Evolutionary conservation across 345 rosid genomes (phyloP).

Genomic region (Sisymbrium irio): DNA sequence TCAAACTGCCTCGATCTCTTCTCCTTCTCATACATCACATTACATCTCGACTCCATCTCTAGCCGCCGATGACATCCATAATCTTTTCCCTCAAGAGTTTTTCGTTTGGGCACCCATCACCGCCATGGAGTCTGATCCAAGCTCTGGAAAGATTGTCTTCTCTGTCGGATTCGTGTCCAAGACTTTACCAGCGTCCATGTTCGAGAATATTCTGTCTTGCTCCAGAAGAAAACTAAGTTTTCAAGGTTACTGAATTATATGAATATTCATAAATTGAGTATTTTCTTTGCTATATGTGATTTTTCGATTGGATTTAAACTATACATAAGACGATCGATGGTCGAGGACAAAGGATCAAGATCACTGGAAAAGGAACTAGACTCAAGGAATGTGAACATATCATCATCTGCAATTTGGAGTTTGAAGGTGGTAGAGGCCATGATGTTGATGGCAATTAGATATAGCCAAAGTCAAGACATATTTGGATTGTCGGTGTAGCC

Average conservation of each 20-base stretch:
- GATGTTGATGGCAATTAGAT: constrained; percentile 92
- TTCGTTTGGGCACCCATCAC: constrained; percentile 68
- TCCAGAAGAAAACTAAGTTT: too few species aligned
- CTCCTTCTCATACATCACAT: too few species aligned
- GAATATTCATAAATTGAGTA: too few species aligned
- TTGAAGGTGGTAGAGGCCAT: constrained; percentile 91
- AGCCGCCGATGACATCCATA: too few species aligned
- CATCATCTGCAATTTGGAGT: constrained; percentile 72
- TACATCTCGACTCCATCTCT: too few species aligned
- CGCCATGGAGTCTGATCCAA: constrained; percentile 46
- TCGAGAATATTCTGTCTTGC: too few species aligned
- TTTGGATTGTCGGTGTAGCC: constrained; percentile 92
- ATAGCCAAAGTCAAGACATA: constrained; percentile 83
- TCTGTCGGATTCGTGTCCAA: constrained; percentile 68
- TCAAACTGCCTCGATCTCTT: too few species aligned
- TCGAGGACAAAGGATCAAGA: constrained; percentile 66
- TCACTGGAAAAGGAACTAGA: constrained; percentile 77
- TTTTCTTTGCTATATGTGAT: too few species aligned
- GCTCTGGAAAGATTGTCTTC: constrained; percentile 52
- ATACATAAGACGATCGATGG: constrained; percentile 92
- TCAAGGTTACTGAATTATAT: too few species aligned
- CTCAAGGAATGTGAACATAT: constrained; percentile 86
- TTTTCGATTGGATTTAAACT: too few species aligned
- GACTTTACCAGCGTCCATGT: too few species aligned
- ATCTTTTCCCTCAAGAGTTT: too few species aligned